Percentiles rank a stretch among this genome's conserved stretches.
Evolutionary conservation across 2,329 filamentous ascomycete genomes (phyloP).

Genomic region (Microcera coccophila): DNA sequence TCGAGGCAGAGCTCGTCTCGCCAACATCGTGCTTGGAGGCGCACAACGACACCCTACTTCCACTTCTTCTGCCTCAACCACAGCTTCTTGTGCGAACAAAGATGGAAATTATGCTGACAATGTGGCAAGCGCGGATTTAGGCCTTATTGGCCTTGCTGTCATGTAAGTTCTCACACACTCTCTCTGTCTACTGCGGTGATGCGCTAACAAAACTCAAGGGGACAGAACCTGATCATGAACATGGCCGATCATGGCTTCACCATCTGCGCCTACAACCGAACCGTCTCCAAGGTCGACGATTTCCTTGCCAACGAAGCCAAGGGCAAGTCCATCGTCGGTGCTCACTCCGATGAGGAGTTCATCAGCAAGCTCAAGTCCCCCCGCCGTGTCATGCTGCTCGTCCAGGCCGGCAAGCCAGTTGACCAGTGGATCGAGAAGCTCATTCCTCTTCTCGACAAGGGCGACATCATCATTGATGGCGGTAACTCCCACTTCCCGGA

Average conservation of each 20-base stretch:
- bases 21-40: conserved; percentile 68
- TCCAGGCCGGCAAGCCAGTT: conserved; percentile 96
- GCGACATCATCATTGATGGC: conserved; percentile 99
- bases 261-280: conserved; percentile 97
- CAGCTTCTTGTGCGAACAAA: conserved; percentile 22
- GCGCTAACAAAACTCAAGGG: conserved; percentile 40
- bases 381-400: conserved; percentile 95
- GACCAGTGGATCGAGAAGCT: conserved; percentile 98
- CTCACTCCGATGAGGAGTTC: conserved; percentile 91
- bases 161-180: conserved; percentile 57
- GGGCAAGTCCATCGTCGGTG: conserved; percentile 93
- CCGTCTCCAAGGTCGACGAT: conserved; percentile 93
- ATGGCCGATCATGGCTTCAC: conserved; percentile 92
- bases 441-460: conserved; percentile 73
- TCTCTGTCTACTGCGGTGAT: not conserved
- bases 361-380: conserved; percentile 95
- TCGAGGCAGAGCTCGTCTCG: conserved; percentile 64
- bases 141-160: conserved; percentile 88
- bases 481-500: conserved; percentile 98
- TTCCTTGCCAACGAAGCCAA: conserved; percentile 90
- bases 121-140: conserved; percentile 73
- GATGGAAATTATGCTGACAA: conserved; percentile 52
- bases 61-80: conserved; percentile 29
- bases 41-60: conserved; percentile 41
- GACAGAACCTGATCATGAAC: conserved; percentile 85